These are phyloP conservation scores for Rhinocladiella similis DNA, from an alignment of 2,329 filamentous ascomycete species.

Conservation along the genomic window DNA sequence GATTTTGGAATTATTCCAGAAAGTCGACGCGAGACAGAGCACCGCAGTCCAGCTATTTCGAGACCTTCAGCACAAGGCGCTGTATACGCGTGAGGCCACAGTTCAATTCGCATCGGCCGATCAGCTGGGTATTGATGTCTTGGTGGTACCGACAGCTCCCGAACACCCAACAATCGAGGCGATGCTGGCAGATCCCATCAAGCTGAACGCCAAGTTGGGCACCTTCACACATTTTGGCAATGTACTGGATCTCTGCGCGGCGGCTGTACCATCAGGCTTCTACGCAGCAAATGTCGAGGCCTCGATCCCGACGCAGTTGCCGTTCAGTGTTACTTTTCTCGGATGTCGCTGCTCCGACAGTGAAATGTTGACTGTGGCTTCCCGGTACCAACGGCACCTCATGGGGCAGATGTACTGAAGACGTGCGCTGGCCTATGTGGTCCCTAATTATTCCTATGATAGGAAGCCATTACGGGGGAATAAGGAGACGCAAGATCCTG, in stretches of 20 bases:
- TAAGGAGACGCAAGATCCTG: too few relatives aligned
- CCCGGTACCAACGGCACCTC: conserved; percentile 37
- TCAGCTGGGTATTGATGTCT: conserved; percentile 41
- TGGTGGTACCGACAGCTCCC: conserved; percentile 60
- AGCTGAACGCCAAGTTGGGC: conserved; percentile 55
- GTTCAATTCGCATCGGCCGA: conserved; percentile 16
- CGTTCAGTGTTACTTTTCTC: conserved; percentile 31
- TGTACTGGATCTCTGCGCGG: conserved; percentile 58
- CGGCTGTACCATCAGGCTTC: conserved; percentile 54
- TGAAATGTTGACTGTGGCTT: conserved; percentile 49
- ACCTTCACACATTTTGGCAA: conserved; percentile 63
- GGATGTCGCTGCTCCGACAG: conserved; percentile 47
- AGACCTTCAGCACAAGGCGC: conserved; percentile 48
- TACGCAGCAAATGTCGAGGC: conserved; percentile 23
- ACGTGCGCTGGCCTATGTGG: not conserved
- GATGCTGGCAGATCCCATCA: conserved; percentile 53
- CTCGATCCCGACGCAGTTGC: conserved; percentile 16
- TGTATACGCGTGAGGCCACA: conserved; percentile 29
- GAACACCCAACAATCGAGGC: conserved; percentile 53
- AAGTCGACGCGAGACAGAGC: conserved; percentile 39
- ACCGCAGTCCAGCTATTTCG: conserved; percentile 51
- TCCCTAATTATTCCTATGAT: too few relatives aligned
- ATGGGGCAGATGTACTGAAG: not conserved
- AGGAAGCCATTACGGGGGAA: too few relatives aligned
- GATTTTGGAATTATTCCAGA: conserved; percentile 47